phyloP scores from a whole-genome alignment of 2,329 filamentous ascomycete species.

The Apiospora sp. region DNA sequence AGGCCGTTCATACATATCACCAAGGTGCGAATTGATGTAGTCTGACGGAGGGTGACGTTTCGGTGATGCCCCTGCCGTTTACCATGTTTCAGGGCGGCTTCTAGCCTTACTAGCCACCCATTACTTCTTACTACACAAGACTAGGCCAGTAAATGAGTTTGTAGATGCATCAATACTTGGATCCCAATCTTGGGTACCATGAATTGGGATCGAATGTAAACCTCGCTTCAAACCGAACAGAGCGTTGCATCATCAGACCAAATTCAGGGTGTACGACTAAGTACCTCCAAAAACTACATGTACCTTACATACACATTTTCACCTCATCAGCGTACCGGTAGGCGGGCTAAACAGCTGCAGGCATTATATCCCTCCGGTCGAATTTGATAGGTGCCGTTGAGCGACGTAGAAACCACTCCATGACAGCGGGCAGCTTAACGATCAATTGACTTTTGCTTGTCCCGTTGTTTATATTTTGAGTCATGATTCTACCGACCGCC shows the following conservation, averaged over 20 bases:
- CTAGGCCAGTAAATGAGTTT: background rate
- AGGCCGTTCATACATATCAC: constrained; percentile 1
- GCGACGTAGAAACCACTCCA: background rate
- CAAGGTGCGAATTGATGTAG: background rate
- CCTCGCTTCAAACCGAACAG: background rate
- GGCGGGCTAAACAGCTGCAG: background rate
- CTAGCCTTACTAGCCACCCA: background rate
- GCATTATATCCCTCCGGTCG: background rate
- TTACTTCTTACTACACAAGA: background rate
- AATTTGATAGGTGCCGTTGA: background rate
- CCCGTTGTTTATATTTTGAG: background rate
- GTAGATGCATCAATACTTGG: background rate
- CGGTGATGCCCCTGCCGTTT: constrained; percentile 23
- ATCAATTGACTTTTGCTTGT: constrained; percentile 16
- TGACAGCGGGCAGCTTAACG: background rate
- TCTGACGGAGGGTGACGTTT: constrained; percentile 23
- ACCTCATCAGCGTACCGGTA: background rate
- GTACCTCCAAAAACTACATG: background rate
- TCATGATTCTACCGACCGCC: background rate
- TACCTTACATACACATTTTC: background rate
- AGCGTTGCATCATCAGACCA: background rate
- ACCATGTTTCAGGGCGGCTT: constrained; percentile 24
- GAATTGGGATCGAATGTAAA: background rate
- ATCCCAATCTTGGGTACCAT: too few relatives aligned
- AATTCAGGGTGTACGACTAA: constrained; percentile 8